These are phyloP conservation scores for Diaporthe helianthi DNA, from an alignment of 2,329 filamentous ascomycete genomes.

Conservation along the genomic window DNA sequence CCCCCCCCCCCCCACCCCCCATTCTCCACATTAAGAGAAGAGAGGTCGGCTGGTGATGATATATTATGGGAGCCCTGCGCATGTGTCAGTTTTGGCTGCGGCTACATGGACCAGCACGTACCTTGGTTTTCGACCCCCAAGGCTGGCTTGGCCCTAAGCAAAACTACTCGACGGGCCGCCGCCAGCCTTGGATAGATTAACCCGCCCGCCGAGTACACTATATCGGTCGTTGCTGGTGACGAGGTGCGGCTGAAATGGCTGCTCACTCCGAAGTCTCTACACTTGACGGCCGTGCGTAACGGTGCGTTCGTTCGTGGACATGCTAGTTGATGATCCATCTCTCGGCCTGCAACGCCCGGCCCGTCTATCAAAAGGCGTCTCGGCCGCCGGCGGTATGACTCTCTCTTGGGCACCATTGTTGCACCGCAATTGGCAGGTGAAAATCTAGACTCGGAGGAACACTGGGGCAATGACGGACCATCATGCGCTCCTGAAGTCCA, in stretches of 20 bases:
- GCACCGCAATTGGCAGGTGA: conserved; percentile 6
- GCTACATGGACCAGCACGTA: neutral
- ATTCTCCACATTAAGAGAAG: neutral
- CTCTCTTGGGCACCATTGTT: too few relatives aligned
- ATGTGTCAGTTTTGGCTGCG: too few relatives aligned
- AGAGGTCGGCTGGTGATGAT: neutral
- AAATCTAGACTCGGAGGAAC: neutral
- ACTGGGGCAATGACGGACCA: neutral
- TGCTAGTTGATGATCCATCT: neutral
- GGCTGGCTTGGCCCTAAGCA: neutral
- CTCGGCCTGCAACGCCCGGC: neutral
- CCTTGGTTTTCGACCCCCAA: too few relatives aligned
- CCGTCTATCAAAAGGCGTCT: neutral
- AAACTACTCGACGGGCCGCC: neutral
- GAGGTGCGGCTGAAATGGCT: conserved; percentile 1
- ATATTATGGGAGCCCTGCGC: neutral
- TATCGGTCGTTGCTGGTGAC: neutral
- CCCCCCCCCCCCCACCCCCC: too few relatives aligned
- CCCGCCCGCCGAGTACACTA: neutral
- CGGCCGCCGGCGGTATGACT: neutral
- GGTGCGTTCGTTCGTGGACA: too few relatives aligned
- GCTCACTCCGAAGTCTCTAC: too few relatives aligned
- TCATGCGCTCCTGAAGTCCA: conserved; percentile 1
- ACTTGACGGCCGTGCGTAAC: too few relatives aligned
- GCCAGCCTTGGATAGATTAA: conserved; percentile 1